A percentile compares a stretch with the other conserved stretches of the same genome.
These are phyloP conservation scores for Raphanus sativus DNA, from an alignment of 345 rosid species.

Conservation along the genomic window DNA sequence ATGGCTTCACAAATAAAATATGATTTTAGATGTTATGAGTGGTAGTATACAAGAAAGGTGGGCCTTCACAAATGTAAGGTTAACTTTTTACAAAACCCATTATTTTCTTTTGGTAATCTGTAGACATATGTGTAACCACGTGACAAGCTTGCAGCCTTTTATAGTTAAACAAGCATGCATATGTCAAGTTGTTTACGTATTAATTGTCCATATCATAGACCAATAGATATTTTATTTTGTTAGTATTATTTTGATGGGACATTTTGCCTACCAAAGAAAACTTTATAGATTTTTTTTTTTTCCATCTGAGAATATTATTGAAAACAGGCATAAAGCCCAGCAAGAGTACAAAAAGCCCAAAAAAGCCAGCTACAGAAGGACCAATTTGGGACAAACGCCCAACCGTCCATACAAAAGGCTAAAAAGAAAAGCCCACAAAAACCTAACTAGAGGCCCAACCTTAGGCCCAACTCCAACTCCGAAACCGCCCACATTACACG, in stretches of 20 bases:
- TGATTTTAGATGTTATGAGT: neutral
- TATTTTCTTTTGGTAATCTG: neutral
- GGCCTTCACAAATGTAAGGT: neutral
- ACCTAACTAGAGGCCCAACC: too few species aligned
- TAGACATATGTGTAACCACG: neutral
- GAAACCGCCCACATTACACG: too few species aligned
- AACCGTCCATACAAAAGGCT: too few species aligned
- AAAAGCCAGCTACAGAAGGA: too few species aligned
- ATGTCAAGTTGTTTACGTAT: slow-evolving; percentile 9
- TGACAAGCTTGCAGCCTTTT: slow-evolving; percentile 6
- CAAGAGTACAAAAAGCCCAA: too few species aligned
- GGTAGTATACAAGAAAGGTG: neutral
- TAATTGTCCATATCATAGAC: slow-evolving; percentile 13
- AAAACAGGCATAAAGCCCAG: too few species aligned
- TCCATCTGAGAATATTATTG: too few species aligned
- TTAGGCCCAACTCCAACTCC: too few species aligned
- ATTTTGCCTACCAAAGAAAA: slow-evolving; percentile 22
- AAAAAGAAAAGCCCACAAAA: too few species aligned
- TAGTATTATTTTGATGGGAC: slow-evolving; percentile 3
- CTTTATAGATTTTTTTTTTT: neutral
- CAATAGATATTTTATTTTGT: neutral
- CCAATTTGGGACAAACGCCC: too few species aligned
- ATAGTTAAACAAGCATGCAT: neutral
- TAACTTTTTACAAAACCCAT: neutral
- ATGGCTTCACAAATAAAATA: neutral